Evolutionary conservation across 2,329 filamentous ascomycete genomes (phyloP).

Genomic region (Aspergillus sp.): DNA sequence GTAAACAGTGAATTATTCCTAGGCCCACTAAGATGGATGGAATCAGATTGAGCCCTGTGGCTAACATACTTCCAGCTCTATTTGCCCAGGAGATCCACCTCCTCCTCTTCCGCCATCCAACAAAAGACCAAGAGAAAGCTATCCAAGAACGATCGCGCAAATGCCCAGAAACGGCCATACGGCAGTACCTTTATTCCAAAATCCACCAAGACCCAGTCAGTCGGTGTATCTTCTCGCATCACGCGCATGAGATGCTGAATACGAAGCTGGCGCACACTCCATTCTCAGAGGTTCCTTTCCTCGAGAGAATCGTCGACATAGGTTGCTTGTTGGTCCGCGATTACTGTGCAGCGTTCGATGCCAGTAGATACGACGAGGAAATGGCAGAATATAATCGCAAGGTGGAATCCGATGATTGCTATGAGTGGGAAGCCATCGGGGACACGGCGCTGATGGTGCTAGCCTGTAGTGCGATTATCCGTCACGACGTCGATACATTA

Average conservation of each 20-base stretch:
- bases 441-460: not conserved
- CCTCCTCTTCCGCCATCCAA: not conserved
- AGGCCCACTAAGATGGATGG: not conserved
- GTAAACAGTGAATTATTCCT: not conserved
- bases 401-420: no score
- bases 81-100: not conserved
- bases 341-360: no score
- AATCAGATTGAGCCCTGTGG: no score
- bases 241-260: not conserved
- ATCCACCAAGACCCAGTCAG: not conserved
- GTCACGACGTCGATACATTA: not conserved
- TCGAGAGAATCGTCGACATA: not conserved
- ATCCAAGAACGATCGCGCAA: not conserved
- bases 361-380: no score
- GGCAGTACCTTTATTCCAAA: not conserved
- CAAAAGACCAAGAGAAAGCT: not conserved
- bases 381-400: not conserved
- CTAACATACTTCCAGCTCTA: not conserved
- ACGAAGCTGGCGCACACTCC: not conserved
- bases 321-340: no score
- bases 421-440: not conserved
- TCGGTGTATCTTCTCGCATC: not conserved
- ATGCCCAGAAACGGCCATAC: not conserved
- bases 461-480: not conserved
- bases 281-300: not conserved